Evolutionary conservation across 2,329 filamentous ascomycete genomes (phyloP).

Genomic region (Cladosporium sp.): DNA sequence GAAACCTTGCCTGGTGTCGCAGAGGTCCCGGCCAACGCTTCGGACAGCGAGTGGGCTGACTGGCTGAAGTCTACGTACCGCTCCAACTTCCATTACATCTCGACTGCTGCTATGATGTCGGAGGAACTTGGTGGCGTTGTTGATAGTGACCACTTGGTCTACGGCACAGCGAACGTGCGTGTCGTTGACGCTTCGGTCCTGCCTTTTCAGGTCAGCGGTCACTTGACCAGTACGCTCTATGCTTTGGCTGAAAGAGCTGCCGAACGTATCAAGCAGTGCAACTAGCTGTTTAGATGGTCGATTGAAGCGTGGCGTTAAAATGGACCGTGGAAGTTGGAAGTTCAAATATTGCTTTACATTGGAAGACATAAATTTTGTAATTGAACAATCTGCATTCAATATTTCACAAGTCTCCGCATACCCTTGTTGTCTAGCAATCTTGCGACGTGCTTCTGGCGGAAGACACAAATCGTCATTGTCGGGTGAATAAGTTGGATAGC

Average conservation of each 20-base stretch:
- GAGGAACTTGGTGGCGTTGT: slow-evolving; percentile 21
- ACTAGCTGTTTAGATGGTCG: neutral
- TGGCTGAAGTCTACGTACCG: slow-evolving; percentile 22
- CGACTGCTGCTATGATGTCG: slow-evolving; percentile 17
- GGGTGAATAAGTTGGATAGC: neutral
- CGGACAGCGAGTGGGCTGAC: slow-evolving; percentile 18
- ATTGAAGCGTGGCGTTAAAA: no score
- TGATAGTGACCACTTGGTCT: slow-evolving; percentile 21
- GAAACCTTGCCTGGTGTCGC: slow-evolving; percentile 20
- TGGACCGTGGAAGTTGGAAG: no score
- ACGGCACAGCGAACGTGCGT: slow-evolving; percentile 22
- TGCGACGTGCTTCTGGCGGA: no score
- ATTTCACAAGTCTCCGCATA: no score
- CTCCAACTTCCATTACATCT: slow-evolving; percentile 20
- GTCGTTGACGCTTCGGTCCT: slow-evolving; percentile 30
- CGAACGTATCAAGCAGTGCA: slow-evolving; percentile 8
- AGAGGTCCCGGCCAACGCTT: slow-evolving; percentile 9
- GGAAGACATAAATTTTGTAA: no score
- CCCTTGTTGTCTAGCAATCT: no score
- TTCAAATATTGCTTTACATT: no score
- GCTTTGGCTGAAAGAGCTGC: slow-evolving; percentile 26
- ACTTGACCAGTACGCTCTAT: slow-evolving; percentile 22
- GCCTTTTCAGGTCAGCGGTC: slow-evolving; percentile 19
- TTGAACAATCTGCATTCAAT: no score
- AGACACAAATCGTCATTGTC: no score